phyloP scores from a whole-genome alignment of 805 yeast species.

The Saturnispora silvae region DNA sequence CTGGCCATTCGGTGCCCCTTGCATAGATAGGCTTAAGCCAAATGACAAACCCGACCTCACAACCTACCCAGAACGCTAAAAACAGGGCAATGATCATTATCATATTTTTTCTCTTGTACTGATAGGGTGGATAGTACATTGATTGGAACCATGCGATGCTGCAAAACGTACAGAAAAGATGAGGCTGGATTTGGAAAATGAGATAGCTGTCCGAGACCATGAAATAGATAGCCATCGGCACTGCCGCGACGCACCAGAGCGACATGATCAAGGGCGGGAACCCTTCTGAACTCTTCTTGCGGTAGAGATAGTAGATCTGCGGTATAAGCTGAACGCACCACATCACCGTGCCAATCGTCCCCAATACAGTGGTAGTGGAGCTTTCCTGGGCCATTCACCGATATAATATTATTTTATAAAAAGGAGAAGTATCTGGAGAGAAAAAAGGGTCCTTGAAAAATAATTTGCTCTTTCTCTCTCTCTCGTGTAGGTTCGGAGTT shows the following conservation, averaged over 20 bases:
- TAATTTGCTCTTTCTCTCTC: not conserved
- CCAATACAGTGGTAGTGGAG: constrained; percentile 61
- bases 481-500: too few species aligned
- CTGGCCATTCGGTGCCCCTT: constrained; percentile 54
- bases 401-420: too few species aligned
- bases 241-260: constrained; percentile 68
- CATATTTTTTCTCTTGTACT: constrained; percentile 28
- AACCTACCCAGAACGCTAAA: constrained; percentile 38
- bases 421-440: not conserved
- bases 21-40: constrained; percentile 51
- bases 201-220: constrained; percentile 58
- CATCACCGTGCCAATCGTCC: constrained; percentile 80
- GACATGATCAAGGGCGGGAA: constrained; percentile 86
- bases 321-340: constrained; percentile 94
- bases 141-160: constrained; percentile 58
- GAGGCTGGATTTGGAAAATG: constrained; percentile 82
- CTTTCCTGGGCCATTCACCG: constrained; percentile 13
- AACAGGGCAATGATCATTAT: constrained; percentile 28
- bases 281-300: constrained; percentile 74
- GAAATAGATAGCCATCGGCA: constrained; percentile 83
- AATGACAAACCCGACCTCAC: constrained; percentile 61
- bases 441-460: not conserved
- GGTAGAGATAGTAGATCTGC: constrained; percentile 54
- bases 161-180: constrained; percentile 64
- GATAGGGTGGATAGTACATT: constrained; percentile 60